These are phyloP conservation scores for Flammula alnicola DNA, from an alignment of 1,284 basidiomycete species.

Conservation along the genomic window DNA sequence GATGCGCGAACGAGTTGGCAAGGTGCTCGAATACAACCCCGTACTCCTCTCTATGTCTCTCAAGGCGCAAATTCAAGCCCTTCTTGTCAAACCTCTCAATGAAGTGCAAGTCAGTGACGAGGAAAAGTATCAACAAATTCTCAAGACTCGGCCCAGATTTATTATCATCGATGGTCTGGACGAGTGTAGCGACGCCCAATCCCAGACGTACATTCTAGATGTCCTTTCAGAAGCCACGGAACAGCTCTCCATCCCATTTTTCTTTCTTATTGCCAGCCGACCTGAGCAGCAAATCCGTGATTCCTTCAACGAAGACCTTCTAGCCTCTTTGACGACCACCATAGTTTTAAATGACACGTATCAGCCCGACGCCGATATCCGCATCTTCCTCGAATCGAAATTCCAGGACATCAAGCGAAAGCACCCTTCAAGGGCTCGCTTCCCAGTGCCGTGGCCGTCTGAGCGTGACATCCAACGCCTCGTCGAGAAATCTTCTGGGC, in stretches of 20 bases:
- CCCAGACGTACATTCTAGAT: slow-evolving; percentile 13
- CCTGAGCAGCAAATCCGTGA: slow-evolving; percentile 17
- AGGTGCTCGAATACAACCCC: slow-evolving; percentile 13
- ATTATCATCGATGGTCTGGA: slow-evolving; percentile 23
- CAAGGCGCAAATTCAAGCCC: slow-evolving; percentile 2
- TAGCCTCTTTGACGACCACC: not conserved
- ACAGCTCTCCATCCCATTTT: slow-evolving; percentile 5
- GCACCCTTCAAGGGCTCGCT: slow-evolving; percentile 5
- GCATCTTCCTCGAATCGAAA: slow-evolving; percentile 10
- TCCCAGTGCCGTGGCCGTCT: slow-evolving; percentile 9
- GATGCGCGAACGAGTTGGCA: slow-evolving; percentile 7
- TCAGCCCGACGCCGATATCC: slow-evolving; percentile 12
- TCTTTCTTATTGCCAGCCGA: slow-evolving; percentile 22
- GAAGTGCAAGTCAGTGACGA: not conserved
- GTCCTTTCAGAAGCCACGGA: not conserved
- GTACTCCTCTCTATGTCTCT: slow-evolving; percentile 7
- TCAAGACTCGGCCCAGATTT: slow-evolving; percentile 3
- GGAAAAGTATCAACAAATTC: no score
- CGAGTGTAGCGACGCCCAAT: slow-evolving; percentile 7
- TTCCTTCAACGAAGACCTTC: slow-evolving; percentile 3
- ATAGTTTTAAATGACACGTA: slow-evolving; percentile 12
- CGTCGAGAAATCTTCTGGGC: slow-evolving; percentile 14
- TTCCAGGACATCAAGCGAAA: slow-evolving; percentile 12
- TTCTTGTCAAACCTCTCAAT: slow-evolving; percentile 13
- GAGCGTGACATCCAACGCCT: not conserved